Conservation (phyloP, 257 asterid genomes). For the Solanum habrochaites region DNA sequence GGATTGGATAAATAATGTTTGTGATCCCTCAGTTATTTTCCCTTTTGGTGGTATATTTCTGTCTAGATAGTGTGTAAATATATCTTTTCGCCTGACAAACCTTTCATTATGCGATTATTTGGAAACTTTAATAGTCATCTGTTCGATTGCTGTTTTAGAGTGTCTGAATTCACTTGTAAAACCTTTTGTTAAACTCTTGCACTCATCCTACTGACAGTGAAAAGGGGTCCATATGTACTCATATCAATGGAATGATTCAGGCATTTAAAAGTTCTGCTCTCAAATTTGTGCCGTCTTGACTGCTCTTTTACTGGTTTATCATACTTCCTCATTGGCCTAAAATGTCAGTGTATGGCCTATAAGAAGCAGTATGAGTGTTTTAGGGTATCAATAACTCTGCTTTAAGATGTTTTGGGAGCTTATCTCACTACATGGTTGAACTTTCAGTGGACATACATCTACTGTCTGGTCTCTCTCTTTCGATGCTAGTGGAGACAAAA, state of each 20-base stretch:
- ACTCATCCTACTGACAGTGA: not conserved
- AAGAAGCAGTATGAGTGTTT: not conserved
- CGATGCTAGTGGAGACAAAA: constrained; percentile 62
- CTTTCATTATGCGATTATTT: not conserved
- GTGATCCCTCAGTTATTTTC: not conserved
- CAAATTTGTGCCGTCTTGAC: not conserved
- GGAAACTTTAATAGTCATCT: not conserved
- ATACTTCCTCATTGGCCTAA: not conserved
- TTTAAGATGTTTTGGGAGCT: constrained; percentile 1
- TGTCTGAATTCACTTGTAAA: not conserved
- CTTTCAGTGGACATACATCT: not conserved
- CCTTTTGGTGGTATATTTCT: not conserved
- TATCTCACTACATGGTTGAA: not conserved
- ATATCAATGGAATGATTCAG: not conserved
- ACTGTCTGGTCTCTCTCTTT: constrained; percentile 87
- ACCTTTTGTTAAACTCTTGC: not conserved
- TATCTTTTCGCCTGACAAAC: not conserved
- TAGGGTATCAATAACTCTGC: not conserved
- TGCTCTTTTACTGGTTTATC: not conserved
- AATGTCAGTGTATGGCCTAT: not conserved
- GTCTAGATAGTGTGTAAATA: not conserved
- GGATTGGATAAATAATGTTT: not conserved
- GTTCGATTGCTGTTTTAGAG: not conserved
- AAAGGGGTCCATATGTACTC: not conserved
- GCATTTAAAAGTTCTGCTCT: not conserved